Percentiles rank a stretch among this genome's conserved stretches.
Conservation (phyloP, 768 basidiomycete genomes). For the Trametes cinnabarina region DNA sequence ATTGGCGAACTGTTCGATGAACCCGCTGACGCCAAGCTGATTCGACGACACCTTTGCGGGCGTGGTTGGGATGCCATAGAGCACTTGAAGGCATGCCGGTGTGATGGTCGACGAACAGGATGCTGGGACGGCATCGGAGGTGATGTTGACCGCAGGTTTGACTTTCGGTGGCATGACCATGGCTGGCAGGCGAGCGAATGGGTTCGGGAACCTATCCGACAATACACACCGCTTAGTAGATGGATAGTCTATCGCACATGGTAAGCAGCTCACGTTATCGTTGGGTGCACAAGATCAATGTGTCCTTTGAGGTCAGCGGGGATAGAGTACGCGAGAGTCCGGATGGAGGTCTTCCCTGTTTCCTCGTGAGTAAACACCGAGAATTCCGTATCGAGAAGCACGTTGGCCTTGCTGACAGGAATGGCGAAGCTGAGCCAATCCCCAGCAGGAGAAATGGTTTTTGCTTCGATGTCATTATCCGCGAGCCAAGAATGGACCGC, state of each 20-base stretch:
- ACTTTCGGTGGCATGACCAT: not conserved
- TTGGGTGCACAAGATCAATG: slow-evolving; percentile 35
- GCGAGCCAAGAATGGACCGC: slow-evolving; percentile 30
- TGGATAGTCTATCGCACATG: not conserved
- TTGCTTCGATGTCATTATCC: slow-evolving; percentile 30
- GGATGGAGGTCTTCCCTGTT: slow-evolving; percentile 31
- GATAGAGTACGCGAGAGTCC: slow-evolving; percentile 39
- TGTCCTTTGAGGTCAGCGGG: slow-evolving; percentile 32
- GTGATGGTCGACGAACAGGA: slow-evolving; percentile 28
- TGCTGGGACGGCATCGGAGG: slow-evolving; percentile 25
- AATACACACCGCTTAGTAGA: slow-evolving; percentile 18
- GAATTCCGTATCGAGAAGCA: slow-evolving; percentile 36
- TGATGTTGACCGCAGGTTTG: slow-evolving; percentile 22
- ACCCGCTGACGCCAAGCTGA: slow-evolving; percentile 33
- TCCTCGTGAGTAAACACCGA: slow-evolving; percentile 32
- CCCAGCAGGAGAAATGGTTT: slow-evolving; percentile 26
- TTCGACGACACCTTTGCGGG: slow-evolving; percentile 26
- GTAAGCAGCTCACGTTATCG: slow-evolving; percentile 2
- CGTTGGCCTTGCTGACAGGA: slow-evolving; percentile 36
- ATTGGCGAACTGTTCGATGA: slow-evolving; percentile 34
- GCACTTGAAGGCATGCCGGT: slow-evolving; percentile 32
- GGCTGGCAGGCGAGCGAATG: slow-evolving; percentile 11
- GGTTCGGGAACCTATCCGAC: slow-evolving; percentile 36
- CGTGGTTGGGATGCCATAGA: slow-evolving; percentile 38
- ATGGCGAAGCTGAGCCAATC: slow-evolving; percentile 37